Evolutionary conservation across 768 basidiomycete genomes (phyloP).

Genomic region (Rhodotorula paludigena): DNA sequence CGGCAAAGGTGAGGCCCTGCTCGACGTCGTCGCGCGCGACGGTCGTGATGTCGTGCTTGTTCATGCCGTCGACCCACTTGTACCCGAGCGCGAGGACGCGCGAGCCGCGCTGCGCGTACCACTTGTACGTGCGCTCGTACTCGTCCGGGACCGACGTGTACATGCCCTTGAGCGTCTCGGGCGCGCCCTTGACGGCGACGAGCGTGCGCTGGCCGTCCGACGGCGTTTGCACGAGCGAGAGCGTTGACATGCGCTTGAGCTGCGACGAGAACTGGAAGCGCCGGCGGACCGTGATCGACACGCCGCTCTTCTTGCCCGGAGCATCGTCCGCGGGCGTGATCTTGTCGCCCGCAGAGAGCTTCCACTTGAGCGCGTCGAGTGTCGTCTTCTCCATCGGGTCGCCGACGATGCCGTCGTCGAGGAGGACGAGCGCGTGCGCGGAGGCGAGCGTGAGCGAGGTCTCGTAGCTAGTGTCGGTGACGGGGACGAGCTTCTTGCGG

Average conservation of each 20-base stretch:
- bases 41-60: conserved; percentile 79
- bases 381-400: conserved; percentile 99
- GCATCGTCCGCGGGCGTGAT: conserved; percentile 57
- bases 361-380: conserved; percentile 84
- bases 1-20: conserved; percentile 72
- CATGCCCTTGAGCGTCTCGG: conserved; percentile 92
- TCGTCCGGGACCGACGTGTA: conserved; percentile 63
- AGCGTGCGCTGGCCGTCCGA: conserved; percentile 35
- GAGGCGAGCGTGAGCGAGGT: conserved; percentile 85
- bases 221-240: conserved; percentile 51
- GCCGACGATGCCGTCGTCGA: conserved; percentile 93
- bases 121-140: conserved; percentile 93
- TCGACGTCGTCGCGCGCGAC: conserved; percentile 77
- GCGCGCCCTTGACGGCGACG: conserved; percentile 84
- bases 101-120: conserved; percentile 85
- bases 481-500: conserved; percentile 63
- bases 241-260: conserved; percentile 93
- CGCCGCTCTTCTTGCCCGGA: conserved; percentile 46
- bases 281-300: conserved; percentile 66
- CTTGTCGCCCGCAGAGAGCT: conserved; percentile 63
- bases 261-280: conserved; percentile 98
- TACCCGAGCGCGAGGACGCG: conserved; percentile 86
- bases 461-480: conserved; percentile 68
- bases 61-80: conserved; percentile 71
- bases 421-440: conserved; percentile 86